Percentiles rank a stretch among this genome's conserved stretches.
phyloP scores from a whole-genome alignment of 257 asterid species.

The Voacanga thouarsii region DNA sequence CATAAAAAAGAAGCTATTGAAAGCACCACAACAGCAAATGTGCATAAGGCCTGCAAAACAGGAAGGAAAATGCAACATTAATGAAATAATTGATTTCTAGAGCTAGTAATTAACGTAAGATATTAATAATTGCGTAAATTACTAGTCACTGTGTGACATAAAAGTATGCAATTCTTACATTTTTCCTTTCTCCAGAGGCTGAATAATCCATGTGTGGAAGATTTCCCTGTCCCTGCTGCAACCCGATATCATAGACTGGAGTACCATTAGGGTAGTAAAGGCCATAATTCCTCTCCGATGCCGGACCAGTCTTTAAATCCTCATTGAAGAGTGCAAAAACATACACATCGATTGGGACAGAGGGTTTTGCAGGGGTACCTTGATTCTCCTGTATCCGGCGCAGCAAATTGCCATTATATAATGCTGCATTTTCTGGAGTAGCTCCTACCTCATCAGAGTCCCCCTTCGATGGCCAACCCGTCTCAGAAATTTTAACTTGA shows the following conservation, averaged over 20 bases:
- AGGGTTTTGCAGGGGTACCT: slow-evolving; percentile 86
- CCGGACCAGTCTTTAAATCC: slow-evolving; percentile 81
- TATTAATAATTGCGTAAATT: background rate
- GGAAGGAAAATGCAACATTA: slow-evolving; percentile 6
- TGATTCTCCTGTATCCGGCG: slow-evolving; percentile 42
- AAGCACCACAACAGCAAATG: slow-evolving; percentile 22
- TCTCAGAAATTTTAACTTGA: slow-evolving; percentile 68
- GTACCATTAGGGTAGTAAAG: slow-evolving; percentile 76
- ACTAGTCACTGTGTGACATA: background rate
- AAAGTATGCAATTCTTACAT: slow-evolving; percentile 34
- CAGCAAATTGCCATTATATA: slow-evolving; percentile 63
- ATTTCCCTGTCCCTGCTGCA: slow-evolving; percentile 55
- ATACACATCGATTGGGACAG: slow-evolving; percentile 56
- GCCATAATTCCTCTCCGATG: slow-evolving; percentile 92
- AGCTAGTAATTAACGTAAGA: background rate
- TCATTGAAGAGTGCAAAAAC: slow-evolving; percentile 91
- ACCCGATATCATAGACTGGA: slow-evolving; percentile 68
- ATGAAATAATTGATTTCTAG: background rate
- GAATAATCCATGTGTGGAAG: slow-evolving; percentile 70
- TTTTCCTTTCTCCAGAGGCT: slow-evolving; percentile 30
- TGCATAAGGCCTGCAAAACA: slow-evolving; percentile 38
- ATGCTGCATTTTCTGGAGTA: slow-evolving; percentile 59
- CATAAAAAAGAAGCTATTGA: slow-evolving; percentile 28
- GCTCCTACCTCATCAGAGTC: slow-evolving; percentile 75
- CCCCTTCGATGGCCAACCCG: slow-evolving; percentile 97